Evolutionary conservation across 495 filamentous ascomycete genomes (phyloP).

Genomic region (Pyronema domesticum): DNA sequence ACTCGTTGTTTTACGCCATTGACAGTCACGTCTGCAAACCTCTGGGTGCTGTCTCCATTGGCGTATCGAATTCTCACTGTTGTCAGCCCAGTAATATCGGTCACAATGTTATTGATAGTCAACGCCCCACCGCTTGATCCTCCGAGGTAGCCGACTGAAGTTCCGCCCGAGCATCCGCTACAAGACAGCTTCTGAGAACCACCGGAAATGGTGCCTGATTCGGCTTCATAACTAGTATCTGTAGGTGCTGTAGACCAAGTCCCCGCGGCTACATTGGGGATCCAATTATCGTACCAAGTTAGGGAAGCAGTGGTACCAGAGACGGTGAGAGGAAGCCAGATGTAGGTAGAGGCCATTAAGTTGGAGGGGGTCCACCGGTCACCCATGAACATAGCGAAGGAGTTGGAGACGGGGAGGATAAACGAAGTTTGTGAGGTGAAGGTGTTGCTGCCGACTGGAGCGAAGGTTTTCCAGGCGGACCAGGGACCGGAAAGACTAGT

Average conservation of each 20-base stretch:
- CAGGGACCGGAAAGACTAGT: constrained; percentile 33
- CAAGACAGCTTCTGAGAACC: constrained; percentile 29
- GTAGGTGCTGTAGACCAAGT: constrained; percentile 29
- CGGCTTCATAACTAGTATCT: constrained; percentile 36
- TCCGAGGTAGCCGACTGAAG: constrained; percentile 37
- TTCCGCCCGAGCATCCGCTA: constrained; percentile 30
- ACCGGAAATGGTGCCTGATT: constrained; percentile 22
- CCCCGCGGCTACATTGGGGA: constrained; percentile 28
- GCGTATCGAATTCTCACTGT: constrained; percentile 37
- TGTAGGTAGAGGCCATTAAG: constrained; percentile 42
- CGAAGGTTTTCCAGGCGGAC: constrained; percentile 41
- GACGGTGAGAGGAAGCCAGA: constrained; percentile 47
- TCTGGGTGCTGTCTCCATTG: constrained; percentile 35
- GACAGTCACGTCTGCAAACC: constrained; percentile 38
- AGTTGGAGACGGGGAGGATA: constrained; percentile 30
- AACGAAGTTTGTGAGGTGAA: constrained; percentile 37
- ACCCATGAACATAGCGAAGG: constrained; percentile 42
- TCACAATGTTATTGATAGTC: constrained; percentile 30
- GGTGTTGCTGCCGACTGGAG: constrained; percentile 30
- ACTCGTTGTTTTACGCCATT: constrained; percentile 32
- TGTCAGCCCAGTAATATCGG: constrained; percentile 30
- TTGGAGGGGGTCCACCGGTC: constrained; percentile 45
- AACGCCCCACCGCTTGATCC: constrained; percentile 32
- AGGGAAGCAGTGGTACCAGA: constrained; percentile 34
- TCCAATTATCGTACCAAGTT: constrained; percentile 31